phyloP scores from a whole-genome alignment of 495 filamentous ascomycete species.

The Symbiotaphrina buchneri region DNA sequence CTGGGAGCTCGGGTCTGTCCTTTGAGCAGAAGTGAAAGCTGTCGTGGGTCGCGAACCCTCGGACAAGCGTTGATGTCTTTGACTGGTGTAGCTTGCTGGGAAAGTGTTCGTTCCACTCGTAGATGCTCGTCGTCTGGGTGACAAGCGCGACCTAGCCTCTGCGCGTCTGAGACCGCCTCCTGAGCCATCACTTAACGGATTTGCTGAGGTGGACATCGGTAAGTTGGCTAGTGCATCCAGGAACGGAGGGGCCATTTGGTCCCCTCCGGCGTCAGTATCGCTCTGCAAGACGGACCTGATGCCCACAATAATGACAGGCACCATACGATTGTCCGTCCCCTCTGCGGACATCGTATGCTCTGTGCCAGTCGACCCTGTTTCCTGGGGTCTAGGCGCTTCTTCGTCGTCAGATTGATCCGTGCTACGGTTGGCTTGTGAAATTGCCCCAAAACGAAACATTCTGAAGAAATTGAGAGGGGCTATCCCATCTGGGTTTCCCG shows the following conservation, averaged over 20 bases:
- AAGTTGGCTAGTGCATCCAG: slow-evolving; percentile 31
- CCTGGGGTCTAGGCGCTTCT: not conserved
- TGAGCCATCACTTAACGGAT: slow-evolving; percentile 14
- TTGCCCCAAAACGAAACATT: slow-evolving; percentile 22
- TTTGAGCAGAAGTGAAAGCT: slow-evolving; percentile 5
- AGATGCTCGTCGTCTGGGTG: slow-evolving; percentile 25
- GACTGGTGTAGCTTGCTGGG: slow-evolving; percentile 20
- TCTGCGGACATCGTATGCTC: too few species aligned
- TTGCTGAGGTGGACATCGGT: slow-evolving; percentile 16
- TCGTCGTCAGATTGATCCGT: not conserved
- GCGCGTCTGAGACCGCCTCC: slow-evolving; percentile 14
- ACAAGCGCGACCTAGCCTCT: slow-evolving; percentile 25
- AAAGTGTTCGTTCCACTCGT: slow-evolving; percentile 20
- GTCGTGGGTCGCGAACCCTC: too few species aligned
- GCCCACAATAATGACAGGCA: slow-evolving; percentile 49
- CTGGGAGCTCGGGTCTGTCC: too few species aligned
- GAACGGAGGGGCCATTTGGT: slow-evolving; percentile 28
- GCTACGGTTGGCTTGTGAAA: not conserved
- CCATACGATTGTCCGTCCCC: slow-evolving; percentile 33
- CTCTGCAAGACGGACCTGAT: slow-evolving; percentile 42
- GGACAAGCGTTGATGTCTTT: slow-evolving; percentile 22
- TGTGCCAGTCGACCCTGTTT: not conserved
- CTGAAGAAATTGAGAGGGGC: slow-evolving; percentile 21
- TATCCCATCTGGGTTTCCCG: slow-evolving; percentile 4
- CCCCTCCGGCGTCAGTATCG: slow-evolving; percentile 20